Base-by-base conservation (phyloP, 805 yeast species). In the Candida glaebosa region DNA sequence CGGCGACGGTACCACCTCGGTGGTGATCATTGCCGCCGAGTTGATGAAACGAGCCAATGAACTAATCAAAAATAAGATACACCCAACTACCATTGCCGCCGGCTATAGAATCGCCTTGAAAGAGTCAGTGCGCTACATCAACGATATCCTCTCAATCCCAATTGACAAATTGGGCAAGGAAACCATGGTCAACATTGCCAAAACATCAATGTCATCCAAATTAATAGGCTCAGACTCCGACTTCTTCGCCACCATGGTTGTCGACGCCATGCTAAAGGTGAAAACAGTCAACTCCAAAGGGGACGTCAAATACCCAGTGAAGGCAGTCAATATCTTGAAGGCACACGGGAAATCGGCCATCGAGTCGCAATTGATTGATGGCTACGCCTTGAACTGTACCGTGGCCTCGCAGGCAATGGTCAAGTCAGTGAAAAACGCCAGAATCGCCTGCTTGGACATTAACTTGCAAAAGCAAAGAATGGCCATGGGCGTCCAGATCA, bases 401-500 rank as follows among this genome's bases (percentile, higher is more conserved):
- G 87, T 93, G 44, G 99, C 97, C 1, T 86, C 96, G 10, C 97
- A 91, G 67, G 97, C 97, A 14, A 95, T 93, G 98, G 74, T 80
- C 48, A 87, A 84, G 56, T 71, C 75, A 39, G 70, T 89, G 36
- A 63, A 67, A 9, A 71, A 76, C 50, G 95, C 96, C 37, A 82
- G 81, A 53, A 86, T 89, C 52, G 97, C 97, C 2, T 81, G 88
- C 51, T 73, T 89, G 56, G 97, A 89, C 67, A 78, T 93, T 64
- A 91, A 95, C 66, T 72, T 93, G 58, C 99, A 95, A 63, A 91
- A 90, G 63, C 93, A 96, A 2, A 81, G 90, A 60, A 88, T 93
- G 96, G 96, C 97, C 32, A 81, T 93, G 81, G 99, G 99, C 41
- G 98, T 93, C 40, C 95, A 89, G 64, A 87, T 93, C 64, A 90